A percentile compares a stretch with the other conserved stretches of the same genome.
Conservation (phyloP, 192 early-diverging fungal genomes). For the Umbelopsis sp. region DNA sequence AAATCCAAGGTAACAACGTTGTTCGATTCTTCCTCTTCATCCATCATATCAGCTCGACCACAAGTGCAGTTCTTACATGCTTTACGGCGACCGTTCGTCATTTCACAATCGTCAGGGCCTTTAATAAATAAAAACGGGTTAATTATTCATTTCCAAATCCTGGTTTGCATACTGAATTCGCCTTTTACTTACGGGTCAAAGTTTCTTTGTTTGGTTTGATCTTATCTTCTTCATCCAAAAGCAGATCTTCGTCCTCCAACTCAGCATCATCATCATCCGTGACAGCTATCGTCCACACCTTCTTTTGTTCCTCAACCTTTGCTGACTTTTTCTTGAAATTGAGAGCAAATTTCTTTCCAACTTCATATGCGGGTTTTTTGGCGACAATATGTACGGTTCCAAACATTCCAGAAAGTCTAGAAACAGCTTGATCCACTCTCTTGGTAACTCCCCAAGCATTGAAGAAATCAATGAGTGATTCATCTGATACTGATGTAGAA, state of each 20-base stretch:
- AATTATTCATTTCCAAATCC: not conserved
- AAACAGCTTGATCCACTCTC: conserved; percentile 44
- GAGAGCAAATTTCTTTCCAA: conserved; percentile 82
- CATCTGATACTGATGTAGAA: conserved; percentile 43
- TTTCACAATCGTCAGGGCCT: conserved; percentile 71
- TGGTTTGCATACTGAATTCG: not conserved
- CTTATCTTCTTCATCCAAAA: conserved; percentile 85
- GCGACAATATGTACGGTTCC: conserved; percentile 53
- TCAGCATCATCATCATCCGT: conserved; percentile 81
- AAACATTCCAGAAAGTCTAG: conserved; percentile 47
- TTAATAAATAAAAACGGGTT: not conserved
- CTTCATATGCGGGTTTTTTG: conserved; percentile 83
- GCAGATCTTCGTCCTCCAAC: conserved; percentile 83
- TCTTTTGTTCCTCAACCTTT: conserved; percentile 25
- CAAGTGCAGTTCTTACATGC: conserved; percentile 99
- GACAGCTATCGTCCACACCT: conserved; percentile 73
- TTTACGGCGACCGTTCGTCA: conserved; percentile 74
- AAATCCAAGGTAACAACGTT: conserved; percentile 41
- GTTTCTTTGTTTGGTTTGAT: conserved; percentile 66
- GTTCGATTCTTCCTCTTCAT: conserved; percentile 57
- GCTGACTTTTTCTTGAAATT: conserved; percentile 74
- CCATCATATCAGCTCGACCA: conserved; percentile 76
- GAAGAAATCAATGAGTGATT: conserved; percentile 48
- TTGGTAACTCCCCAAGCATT: conserved; percentile 57
- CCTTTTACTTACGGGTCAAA: conserved; percentile 50